A percentile compares a stretch with the other conserved stretches of the same genome.
Evolutionary conservation across 352 stramenopile species (phyloP).

Genomic region (Pythium dissimile): DNA sequence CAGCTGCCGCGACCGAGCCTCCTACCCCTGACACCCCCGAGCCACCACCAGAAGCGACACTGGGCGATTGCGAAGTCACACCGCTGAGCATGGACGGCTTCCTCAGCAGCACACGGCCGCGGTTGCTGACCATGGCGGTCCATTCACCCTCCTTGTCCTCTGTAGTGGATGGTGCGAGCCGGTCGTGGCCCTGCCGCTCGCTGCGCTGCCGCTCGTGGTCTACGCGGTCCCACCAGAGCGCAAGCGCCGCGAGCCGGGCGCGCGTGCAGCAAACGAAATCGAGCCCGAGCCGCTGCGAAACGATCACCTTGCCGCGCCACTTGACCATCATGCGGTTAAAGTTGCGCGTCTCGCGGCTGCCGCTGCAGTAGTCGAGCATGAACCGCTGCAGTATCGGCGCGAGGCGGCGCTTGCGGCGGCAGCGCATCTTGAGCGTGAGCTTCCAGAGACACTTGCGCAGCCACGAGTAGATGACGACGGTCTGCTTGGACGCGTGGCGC

Average conservation of each 20-base stretch:
- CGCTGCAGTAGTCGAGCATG: slow-evolving; percentile 49
- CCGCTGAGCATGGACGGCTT: slow-evolving; percentile 4
- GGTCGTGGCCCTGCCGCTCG: slow-evolving; percentile 43
- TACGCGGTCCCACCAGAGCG: slow-evolving; percentile 54
- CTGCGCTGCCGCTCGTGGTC: slow-evolving; percentile 65
- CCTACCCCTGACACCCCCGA: too few relatives aligned
- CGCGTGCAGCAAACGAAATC: slow-evolving; percentile 53
- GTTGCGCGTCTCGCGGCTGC: slow-evolving; percentile 58
- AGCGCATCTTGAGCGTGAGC: slow-evolving; percentile 52
- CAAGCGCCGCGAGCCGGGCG: slow-evolving; percentile 50
- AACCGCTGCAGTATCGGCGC: slow-evolving; percentile 51
- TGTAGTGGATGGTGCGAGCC: slow-evolving; percentile 21
- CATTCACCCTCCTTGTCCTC: slow-evolving; percentile 42
- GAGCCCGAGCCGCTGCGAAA: slow-evolving; percentile 49
- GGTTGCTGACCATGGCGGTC: slow-evolving; percentile 23
- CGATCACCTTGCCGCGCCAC: slow-evolving; percentile 73
- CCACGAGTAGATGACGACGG: slow-evolving; percentile 60
- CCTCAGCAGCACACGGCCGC: neutral
- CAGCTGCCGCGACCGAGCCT: neutral
- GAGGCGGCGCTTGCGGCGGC: slow-evolving; percentile 28
- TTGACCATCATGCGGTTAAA: slow-evolving; percentile 75
- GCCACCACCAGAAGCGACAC: neutral
- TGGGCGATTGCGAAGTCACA: slow-evolving; percentile 5
- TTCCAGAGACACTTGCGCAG: slow-evolving; percentile 72
- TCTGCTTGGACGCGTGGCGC: slow-evolving; percentile 57